These are phyloP conservation scores for Rehmannia glutinosa DNA, from an alignment of 257 asterid genomes.

Conservation along the genomic window DNA sequence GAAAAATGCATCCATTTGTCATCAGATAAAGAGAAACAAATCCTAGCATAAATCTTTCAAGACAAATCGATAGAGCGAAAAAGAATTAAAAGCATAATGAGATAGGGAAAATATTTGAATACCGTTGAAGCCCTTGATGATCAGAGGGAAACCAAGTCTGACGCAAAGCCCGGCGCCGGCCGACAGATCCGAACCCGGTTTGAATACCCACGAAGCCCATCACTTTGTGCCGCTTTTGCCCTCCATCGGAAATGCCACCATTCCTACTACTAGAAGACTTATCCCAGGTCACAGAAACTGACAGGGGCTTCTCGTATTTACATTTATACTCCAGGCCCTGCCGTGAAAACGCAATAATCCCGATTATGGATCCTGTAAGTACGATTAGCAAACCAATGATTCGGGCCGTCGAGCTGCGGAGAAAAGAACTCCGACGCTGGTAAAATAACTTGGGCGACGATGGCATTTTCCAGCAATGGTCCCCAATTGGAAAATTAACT, in stretches of 20 bases:
- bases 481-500: not conserved
- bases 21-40: not conserved
- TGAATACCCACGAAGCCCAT: slow-evolving; percentile 79
- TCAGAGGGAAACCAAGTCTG: slow-evolving; percentile 75
- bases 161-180: slow-evolving; percentile 54
- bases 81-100: not conserved
- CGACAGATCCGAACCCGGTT: slow-evolving; percentile 64
- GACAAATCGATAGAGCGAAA: not conserved
- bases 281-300: slow-evolving; percentile 69
- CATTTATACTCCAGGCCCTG: slow-evolving; percentile 29
- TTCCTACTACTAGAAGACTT: slow-evolving; percentile 18
- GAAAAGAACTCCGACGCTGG: slow-evolving; percentile 36
- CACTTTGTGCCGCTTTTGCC: slow-evolving; percentile 49
- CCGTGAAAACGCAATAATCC: slow-evolving; percentile 35
- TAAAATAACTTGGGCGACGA: slow-evolving; percentile 58
- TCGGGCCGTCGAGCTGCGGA: slow-evolving; percentile 39
- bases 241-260: slow-evolving; percentile 24
- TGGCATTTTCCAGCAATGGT: slow-evolving; percentile 45
- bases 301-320: slow-evolving; percentile 35
- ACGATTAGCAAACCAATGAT: slow-evolving; percentile 37
- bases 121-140: slow-evolving; percentile 75
- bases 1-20: not conserved
- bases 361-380: slow-evolving; percentile 38
- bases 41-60: not conserved
- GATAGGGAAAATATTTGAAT: not conserved